phyloP scores from a whole-genome alignment of 306 rosid genomes.

The Sphenostylis stenocarpa region DNA sequence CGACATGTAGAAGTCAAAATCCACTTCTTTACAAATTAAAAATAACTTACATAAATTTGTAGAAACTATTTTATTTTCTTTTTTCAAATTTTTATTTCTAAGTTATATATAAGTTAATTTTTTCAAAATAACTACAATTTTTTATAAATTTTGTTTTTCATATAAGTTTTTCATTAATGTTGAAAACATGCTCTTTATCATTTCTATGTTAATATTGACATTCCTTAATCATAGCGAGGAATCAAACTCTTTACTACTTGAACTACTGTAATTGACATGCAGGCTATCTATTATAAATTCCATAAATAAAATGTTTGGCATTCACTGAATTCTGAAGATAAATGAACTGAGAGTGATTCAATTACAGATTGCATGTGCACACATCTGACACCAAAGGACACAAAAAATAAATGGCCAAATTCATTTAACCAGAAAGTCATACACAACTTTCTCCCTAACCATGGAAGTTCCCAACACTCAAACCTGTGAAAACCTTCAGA shows the following conservation, averaged over 20 bases:
- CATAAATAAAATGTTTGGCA: neutral
- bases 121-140: no score
- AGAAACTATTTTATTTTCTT: no score
- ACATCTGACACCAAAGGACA: conserved; percentile 11
- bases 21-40: no score
- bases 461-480: neutral
- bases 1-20: no score
- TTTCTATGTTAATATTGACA: neutral
- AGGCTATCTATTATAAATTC: neutral
- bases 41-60: no score
- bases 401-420: conserved; percentile 14
- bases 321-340: conserved; percentile 19
- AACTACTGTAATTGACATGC: neutral
- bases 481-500: conserved; percentile 15
- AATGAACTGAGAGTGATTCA: conserved; percentile 11
- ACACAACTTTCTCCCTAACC: neutral
- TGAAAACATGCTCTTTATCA: no score
- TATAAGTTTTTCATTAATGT: no score
- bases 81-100: no score
- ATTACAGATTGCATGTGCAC: conserved; percentile 31
- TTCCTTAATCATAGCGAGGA: neutral
- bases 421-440: conserved; percentile 25
- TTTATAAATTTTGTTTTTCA: no score
- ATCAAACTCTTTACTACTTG: neutral
- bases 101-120: no score